Evolutionary conservation across 768 basidiomycete genomes (phyloP).

Genomic region (Lactarius quietus): DNA sequence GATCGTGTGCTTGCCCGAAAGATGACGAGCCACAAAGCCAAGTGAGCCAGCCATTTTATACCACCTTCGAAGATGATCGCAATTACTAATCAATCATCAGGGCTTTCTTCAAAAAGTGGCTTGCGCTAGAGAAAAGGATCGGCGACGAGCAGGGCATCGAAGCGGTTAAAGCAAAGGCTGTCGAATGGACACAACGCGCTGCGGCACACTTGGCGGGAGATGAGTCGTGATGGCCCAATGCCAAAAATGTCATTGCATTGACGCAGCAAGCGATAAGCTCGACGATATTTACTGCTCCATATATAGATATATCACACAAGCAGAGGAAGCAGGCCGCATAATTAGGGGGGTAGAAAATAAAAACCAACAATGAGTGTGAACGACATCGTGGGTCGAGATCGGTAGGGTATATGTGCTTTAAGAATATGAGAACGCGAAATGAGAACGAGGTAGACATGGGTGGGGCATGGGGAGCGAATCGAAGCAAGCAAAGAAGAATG

Average conservation of each 20-base stretch:
- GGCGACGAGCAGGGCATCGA: conserved; percentile 85
- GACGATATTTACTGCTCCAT: conserved; percentile 23
- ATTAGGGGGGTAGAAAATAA: conserved; percentile 44
- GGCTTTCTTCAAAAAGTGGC: conserved; percentile 97
- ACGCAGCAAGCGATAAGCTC: conserved; percentile 21
- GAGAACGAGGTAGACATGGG: conserved; percentile 32
- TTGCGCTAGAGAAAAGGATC: conserved; percentile 78
- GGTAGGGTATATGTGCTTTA: conserved; percentile 48
- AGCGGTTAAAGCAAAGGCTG: conserved; percentile 80
- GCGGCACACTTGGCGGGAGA: conserved; percentile 29
- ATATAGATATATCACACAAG: conserved; percentile 34
- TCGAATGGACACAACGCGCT: conserved; percentile 84
- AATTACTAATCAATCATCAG: conserved; percentile 37
- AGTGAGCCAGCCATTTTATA: conserved; percentile 58
- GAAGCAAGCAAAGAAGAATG: conserved; percentile 5
- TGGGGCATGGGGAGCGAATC: conserved; percentile 26
- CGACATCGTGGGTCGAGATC: conserved; percentile 36
- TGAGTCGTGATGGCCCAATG: conserved; percentile 16
- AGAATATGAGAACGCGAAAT: conserved; percentile 30
- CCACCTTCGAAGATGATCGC: not conserved
- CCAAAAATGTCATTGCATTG: conserved; percentile 19
- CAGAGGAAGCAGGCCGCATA: conserved; percentile 35
- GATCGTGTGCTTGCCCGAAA: conserved; percentile 78
- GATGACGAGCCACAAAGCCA: conserved; percentile 93
- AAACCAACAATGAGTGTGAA: conserved; percentile 49